Evolutionary conservation across 441 rosid species (phyloP).

Genomic region (Melastoma candidum): DNA sequence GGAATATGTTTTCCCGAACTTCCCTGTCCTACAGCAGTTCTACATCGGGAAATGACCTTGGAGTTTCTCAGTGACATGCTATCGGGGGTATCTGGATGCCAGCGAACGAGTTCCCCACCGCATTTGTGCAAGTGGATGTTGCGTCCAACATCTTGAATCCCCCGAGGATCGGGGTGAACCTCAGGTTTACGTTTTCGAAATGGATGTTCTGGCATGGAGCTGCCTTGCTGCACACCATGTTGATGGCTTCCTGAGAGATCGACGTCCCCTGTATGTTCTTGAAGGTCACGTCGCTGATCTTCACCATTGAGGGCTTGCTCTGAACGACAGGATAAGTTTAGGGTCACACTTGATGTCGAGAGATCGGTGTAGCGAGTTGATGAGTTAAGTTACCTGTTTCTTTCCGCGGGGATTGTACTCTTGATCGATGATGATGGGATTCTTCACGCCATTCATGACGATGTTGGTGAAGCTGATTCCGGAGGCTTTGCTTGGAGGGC

Average conservation of each 20-base stretch:
- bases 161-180: constrained; percentile 9
- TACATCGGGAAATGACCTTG: not conserved
- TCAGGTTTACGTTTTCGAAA: constrained; percentile 29
- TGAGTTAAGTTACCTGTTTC: too few species aligned
- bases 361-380: too few species aligned
- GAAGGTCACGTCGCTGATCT: constrained; percentile 37
- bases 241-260: constrained; percentile 27
- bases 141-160: too few species aligned
- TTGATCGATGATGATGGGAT: constrained; percentile 72
- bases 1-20: not conserved
- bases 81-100: constrained; percentile 36
- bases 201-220: constrained; percentile 33
- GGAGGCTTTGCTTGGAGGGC: constrained; percentile 31
- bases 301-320: constrained; percentile 28
- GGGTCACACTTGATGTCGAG: too few species aligned
- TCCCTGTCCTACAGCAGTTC: not conserved
- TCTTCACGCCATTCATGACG: constrained; percentile 34
- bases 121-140: too few species aligned
- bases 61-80: constrained; percentile 23
- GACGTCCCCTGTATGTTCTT: constrained; percentile 46
- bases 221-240: constrained; percentile 34
- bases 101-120: too few species aligned
- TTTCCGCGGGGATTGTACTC: constrained; percentile 25
- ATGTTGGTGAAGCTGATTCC: constrained; percentile 32
- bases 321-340: too few species aligned